These are phyloP conservation scores for Phytophthora pinifolia DNA, from an alignment of 352 stramenopile genomes.

Conservation along the genomic window DNA sequence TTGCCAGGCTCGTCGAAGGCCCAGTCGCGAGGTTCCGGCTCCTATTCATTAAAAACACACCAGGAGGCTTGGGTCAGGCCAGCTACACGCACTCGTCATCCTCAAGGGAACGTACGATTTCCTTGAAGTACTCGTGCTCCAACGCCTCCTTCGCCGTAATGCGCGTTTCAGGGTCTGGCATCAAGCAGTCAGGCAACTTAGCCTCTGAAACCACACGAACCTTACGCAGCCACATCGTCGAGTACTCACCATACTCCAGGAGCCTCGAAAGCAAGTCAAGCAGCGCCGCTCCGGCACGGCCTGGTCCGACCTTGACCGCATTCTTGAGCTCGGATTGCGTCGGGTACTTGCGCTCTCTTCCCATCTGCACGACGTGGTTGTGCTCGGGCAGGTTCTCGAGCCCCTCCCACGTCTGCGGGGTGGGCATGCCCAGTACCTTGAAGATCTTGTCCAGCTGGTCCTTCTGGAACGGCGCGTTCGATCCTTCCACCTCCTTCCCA, in stretches of 20 bases:
- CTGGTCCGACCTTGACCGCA: conserved; percentile 80
- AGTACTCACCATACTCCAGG: conserved; percentile 73
- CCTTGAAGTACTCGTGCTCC: conserved; percentile 93
- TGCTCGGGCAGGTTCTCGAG: conserved; percentile 86
- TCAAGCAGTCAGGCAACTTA: background rate
- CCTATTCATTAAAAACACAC: conserved; percentile 34
- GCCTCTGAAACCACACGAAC: background rate
- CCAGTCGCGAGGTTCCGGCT: conserved; percentile 85
- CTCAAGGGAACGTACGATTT: conserved; percentile 57
- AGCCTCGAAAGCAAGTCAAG: conserved; percentile 77
- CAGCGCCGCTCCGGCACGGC: conserved; percentile 66
- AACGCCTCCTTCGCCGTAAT: conserved; percentile 92
- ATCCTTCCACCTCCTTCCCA: conserved; percentile 86
- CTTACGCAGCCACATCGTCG: background rate
- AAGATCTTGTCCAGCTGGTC: conserved; percentile 92
- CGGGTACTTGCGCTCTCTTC: conserved; percentile 82
- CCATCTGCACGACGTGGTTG: conserved; percentile 83
- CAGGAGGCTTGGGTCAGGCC: conserved; percentile 1
- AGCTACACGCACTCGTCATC: background rate
- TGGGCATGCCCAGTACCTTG: conserved; percentile 88
- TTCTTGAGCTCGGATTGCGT: conserved; percentile 83
- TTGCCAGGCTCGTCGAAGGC: conserved; percentile 87
- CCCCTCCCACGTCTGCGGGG: conserved; percentile 79
- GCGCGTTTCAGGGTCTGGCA: conserved; percentile 84
- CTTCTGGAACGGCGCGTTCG: conserved; percentile 89